phyloP scores from a whole-genome alignment of 2,329 filamentous ascomycete species.

The Aspergillus nomiae region DNA sequence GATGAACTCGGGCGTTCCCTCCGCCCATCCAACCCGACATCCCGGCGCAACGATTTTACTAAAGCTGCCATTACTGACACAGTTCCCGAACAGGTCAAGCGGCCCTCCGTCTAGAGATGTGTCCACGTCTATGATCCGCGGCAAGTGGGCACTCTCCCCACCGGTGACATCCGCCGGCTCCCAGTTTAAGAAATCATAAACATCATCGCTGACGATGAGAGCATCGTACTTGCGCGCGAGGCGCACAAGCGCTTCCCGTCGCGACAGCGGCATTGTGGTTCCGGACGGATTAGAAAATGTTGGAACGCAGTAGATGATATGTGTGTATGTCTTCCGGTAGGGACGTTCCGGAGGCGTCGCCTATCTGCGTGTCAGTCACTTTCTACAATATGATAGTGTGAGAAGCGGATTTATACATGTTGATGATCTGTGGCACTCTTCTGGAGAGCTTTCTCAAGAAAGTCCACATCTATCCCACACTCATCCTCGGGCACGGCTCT shows the following conservation, averaged over 20 bases:
- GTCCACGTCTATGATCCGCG: slow-evolving; percentile 78
- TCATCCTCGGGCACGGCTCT: slow-evolving; percentile 74
- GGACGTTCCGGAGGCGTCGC: slow-evolving; percentile 45
- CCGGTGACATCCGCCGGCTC: slow-evolving; percentile 35
- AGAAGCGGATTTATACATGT: background rate
- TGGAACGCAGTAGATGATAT: slow-evolving; percentile 85
- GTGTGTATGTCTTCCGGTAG: slow-evolving; percentile 75
- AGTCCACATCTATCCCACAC: slow-evolving; percentile 70
- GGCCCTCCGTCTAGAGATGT: slow-evolving; percentile 64
- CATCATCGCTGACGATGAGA: slow-evolving; percentile 81
- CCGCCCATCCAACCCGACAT: slow-evolving; percentile 78
- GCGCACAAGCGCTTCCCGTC: slow-evolving; percentile 68
- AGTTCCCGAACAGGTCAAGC: slow-evolving; percentile 71
- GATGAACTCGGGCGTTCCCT: slow-evolving; percentile 63
- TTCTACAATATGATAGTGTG: slow-evolving; percentile 13
- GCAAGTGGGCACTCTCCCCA: slow-evolving; percentile 32
- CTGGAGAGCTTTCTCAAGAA: slow-evolving; percentile 50
- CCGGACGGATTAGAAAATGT: slow-evolving; percentile 87
- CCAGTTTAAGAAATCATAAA: slow-evolving; percentile 92
- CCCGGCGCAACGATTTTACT: slow-evolving; percentile 82
- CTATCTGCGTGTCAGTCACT: background rate
- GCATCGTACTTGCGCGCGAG: slow-evolving; percentile 78
- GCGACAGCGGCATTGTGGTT: slow-evolving; percentile 71
- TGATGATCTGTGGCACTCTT: background rate
- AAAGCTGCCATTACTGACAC: slow-evolving; percentile 72